phyloP scores from a whole-genome alignment of 495 filamentous ascomycete species.

The Xylaria acuta region DNA sequence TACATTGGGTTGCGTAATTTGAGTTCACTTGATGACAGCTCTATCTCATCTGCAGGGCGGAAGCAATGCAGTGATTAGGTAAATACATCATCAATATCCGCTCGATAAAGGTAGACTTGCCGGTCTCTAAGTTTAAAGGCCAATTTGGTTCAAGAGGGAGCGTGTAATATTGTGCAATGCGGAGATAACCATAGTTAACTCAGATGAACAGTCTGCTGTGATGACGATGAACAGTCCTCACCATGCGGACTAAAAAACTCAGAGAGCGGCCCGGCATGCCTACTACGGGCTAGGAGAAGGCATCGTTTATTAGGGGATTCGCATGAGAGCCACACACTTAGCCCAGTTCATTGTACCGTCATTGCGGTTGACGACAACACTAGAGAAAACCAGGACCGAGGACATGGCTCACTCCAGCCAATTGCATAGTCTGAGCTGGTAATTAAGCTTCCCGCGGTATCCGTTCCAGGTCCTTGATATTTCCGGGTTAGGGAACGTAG shows the following conservation, averaged over 20 bases:
- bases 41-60: slow-evolving; percentile 15
- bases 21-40: slow-evolving; percentile 26
- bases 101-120: background rate
- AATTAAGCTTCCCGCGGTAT: slow-evolving; percentile 17
- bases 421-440: background rate
- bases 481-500: background rate
- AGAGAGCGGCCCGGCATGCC: background rate
- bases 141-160: background rate
- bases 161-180: background rate
- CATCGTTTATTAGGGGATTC: slow-evolving; percentile 6
- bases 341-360: slow-evolving; percentile 22
- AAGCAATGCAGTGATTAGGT: background rate
- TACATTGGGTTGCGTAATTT: background rate
- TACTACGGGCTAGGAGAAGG: background rate
- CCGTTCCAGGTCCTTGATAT: background rate
- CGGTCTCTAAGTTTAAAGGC: background rate
- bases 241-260: background rate
- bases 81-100: slow-evolving; percentile 26
- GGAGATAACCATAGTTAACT: slow-evolving; percentile 1
- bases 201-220: background rate
- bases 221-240: slow-evolving; percentile 17
- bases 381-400: slow-evolving; percentile 18
- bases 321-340: background rate
- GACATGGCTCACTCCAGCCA: slow-evolving; percentile 18
- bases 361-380: background rate